Evolutionary conservation across 1,284 basidiomycete species (phyloP).

Genomic region (Cryptococcus sp.): DNA sequence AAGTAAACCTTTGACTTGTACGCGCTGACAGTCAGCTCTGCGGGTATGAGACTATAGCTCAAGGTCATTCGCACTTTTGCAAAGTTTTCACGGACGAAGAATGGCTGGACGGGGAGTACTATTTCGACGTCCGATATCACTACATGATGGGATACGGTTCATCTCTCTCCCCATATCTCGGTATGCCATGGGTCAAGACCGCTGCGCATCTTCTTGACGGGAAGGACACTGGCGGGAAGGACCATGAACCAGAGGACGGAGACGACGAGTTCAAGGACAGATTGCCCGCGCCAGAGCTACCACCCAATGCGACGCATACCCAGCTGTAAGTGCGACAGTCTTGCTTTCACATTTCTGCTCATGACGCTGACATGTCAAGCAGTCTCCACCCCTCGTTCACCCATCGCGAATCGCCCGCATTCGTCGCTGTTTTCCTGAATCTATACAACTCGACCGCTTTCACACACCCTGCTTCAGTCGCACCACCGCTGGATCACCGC

Average conservation of each 20-base stretch:
- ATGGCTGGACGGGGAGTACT: slow-evolving; percentile 52
- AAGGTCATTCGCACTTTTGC: slow-evolving; percentile 50
- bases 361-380: slow-evolving; percentile 13
- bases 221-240: slow-evolving; percentile 31
- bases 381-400: slow-evolving; percentile 54
- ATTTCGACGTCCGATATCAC: slow-evolving; percentile 51
- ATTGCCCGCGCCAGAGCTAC: slow-evolving; percentile 41
- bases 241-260: slow-evolving; percentile 10
- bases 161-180: slow-evolving; percentile 50
- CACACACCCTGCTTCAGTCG: slow-evolving; percentile 28
- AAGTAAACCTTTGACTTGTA: slow-evolving; percentile 10
- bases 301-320: slow-evolving; percentile 49
- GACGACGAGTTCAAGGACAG: slow-evolving; percentile 18
- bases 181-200: slow-evolving; percentile 53
- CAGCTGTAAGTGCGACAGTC: slow-evolving; percentile 32
- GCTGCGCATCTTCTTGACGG: slow-evolving; percentile 49
- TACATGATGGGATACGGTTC: slow-evolving; percentile 54
- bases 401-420: slow-evolving; percentile 55
- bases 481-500: slow-evolving; percentile 43
- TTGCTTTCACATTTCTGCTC: neutral
- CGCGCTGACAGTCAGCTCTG: slow-evolving; percentile 36
- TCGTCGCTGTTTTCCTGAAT: slow-evolving; percentile 54
- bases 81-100: slow-evolving; percentile 50
- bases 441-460: slow-evolving; percentile 51
- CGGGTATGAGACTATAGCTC: slow-evolving; percentile 53